phyloP scores from a whole-genome alignment of 306 rosid genomes.

The Medicago arabica region DNA sequence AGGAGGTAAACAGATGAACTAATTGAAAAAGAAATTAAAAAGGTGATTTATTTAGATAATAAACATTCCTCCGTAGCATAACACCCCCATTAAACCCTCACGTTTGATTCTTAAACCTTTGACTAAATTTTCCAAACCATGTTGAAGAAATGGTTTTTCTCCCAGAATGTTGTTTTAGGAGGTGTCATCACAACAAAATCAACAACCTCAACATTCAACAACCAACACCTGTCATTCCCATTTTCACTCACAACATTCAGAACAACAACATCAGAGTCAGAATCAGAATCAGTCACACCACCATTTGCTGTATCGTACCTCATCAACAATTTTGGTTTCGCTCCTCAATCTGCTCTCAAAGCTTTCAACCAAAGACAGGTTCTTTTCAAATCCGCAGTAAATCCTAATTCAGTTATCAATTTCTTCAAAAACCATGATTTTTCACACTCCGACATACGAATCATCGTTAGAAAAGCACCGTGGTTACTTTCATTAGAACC shows the following conservation, averaged over 20 bases:
- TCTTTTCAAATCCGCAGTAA: constrained; percentile 33
- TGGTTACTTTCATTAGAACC: background rate
- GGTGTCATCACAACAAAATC: no score
- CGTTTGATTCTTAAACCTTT: no score
- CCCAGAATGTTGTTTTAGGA: background rate
- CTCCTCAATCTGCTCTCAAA: background rate
- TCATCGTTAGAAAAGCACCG: background rate
- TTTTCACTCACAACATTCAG: background rate
- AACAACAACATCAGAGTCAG: background rate
- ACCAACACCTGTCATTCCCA: background rate
- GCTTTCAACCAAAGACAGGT: background rate
- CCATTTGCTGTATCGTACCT: background rate
- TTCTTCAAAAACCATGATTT: background rate
- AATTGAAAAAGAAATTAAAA: no score
- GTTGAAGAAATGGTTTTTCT: background rate
- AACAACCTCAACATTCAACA: background rate
- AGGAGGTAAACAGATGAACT: no score
- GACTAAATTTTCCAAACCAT: background rate
- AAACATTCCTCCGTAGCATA: no score
- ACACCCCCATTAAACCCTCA: no score
- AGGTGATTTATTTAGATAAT: no score
- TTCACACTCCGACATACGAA: background rate
- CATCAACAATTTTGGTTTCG: background rate
- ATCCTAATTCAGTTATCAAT: constrained; percentile 34
- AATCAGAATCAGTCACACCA: background rate